Evolutionary conservation across 2,329 filamentous ascomycete genomes (phyloP).

Genomic region (Polytolypa hystricis): DNA sequence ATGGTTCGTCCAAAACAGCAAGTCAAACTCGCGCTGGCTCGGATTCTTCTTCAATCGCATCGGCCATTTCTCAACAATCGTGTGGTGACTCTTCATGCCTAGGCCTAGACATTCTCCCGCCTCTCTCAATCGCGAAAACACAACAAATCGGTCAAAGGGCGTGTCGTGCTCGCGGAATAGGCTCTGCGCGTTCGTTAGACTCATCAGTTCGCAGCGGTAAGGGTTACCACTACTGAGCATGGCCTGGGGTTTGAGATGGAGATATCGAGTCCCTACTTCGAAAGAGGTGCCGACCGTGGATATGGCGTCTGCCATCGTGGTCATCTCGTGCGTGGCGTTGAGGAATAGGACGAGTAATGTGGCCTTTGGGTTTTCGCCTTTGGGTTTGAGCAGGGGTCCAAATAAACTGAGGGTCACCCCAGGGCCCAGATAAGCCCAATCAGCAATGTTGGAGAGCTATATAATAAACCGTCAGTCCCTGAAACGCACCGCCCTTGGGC

Average conservation of each 20-base stretch:
- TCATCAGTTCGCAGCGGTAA: no score
- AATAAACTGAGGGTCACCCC: constrained; percentile 17
- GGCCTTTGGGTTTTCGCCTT: constrained; percentile 26
- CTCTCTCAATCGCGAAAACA: no score
- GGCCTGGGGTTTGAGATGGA: neutral
- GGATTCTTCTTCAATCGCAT: constrained; percentile 15
- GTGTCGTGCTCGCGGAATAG: no score
- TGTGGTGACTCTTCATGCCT: constrained; percentile 20
- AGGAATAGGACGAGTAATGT: constrained; percentile 34
- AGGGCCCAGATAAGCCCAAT: constrained; percentile 25
- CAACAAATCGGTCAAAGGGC: no score
- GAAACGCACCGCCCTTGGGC: neutral
- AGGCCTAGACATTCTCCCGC: no score
- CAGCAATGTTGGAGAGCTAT: constrained; percentile 33
- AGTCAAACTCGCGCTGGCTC: constrained; percentile 25
- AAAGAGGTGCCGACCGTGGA: no score
- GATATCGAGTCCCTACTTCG: no score
- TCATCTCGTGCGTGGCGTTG: constrained; percentile 23
- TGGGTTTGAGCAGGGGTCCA: constrained; percentile 23
- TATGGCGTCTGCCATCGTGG: neutral
- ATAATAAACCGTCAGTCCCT: neutral
- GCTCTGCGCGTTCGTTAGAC: no score
- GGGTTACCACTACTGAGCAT: no score
- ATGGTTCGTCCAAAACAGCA: constrained; percentile 6
- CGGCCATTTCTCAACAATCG: constrained; percentile 26